Conservation (phyloP, 2,329 filamentous ascomycete genomes). For the Aspergillus tamarii region DNA sequence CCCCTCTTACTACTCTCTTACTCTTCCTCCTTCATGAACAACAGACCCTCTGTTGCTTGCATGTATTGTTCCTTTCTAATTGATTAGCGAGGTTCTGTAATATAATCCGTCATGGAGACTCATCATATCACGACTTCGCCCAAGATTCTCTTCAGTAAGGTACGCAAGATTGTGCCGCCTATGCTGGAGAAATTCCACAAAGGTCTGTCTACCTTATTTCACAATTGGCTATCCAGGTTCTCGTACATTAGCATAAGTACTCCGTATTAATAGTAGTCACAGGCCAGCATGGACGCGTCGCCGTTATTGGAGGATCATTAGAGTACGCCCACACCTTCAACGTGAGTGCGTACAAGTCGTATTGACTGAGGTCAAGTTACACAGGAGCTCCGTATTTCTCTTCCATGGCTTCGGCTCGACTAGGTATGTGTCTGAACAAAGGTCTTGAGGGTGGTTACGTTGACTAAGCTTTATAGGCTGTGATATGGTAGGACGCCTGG, state of each 20-base stretch:
- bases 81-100: not conserved
- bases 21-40: not conserved
- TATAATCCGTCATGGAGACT: conserved; percentile 31
- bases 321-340: conserved; percentile 55
- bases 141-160: conserved; percentile 75
- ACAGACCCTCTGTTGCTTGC: not conserved
- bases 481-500: conserved; percentile 71
- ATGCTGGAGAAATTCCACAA: conserved; percentile 97
- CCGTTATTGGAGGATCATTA: conserved; percentile 90
- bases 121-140: conserved; percentile 66
- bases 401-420: conserved; percentile 88
- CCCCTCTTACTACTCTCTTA: not conserved
- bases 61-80: not conserved
- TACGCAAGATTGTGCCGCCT: conserved; percentile 87
- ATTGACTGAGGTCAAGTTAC: conserved; percentile 57
- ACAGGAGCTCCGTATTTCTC: conserved; percentile 98
- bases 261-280: conserved; percentile 10
- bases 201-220: conserved; percentile 56
- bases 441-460: not conserved
- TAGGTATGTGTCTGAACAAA: conserved; percentile 57
- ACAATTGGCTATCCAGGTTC: not conserved
- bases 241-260: not conserved
- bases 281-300: conserved; percentile 91
- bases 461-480: conserved; percentile 48
- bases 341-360: not conserved